Percentiles rank a stretch among this genome's conserved stretches.
phyloP scores from a whole-genome alignment of 2,329 filamentous ascomycete genomes.

The Aspergillus brasiliensis region DNA sequence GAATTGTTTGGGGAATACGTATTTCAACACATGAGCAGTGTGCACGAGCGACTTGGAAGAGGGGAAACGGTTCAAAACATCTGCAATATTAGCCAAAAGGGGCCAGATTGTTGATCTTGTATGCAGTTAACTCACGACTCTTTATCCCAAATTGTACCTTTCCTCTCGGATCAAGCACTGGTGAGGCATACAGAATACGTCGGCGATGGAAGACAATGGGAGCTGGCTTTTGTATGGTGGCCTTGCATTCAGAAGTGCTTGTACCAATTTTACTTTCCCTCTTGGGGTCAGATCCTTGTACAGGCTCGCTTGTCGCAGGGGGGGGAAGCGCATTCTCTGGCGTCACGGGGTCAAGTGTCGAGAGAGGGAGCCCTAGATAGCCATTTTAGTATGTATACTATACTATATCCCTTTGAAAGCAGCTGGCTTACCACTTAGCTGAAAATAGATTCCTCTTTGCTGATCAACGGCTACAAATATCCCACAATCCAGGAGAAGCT shows the following conservation, averaged over 20 bases:
- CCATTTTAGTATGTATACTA: neutral
- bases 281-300: neutral
- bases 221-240: slow-evolving; percentile 34
- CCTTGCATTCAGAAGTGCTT: slow-evolving; percentile 10
- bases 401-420: neutral
- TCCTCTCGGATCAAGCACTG: slow-evolving; percentile 69
- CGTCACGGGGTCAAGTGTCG: slow-evolving; percentile 29
- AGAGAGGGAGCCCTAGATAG: slow-evolving; percentile 35
- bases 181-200: slow-evolving; percentile 82
- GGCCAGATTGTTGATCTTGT: neutral
- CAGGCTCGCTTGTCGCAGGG: neutral
- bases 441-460: slow-evolving; percentile 68
- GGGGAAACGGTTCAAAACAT: slow-evolving; percentile 75
- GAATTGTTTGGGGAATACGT: slow-evolving; percentile 92
- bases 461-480: slow-evolving; percentile 68
- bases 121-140: slow-evolving; percentile 56
- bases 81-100: slow-evolving; percentile 46
- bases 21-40: slow-evolving; percentile 77
- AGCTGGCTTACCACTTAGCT: slow-evolving; percentile 68
- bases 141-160: slow-evolving; percentile 72
- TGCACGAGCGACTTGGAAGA: slow-evolving; percentile 48
- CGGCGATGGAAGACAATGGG: slow-evolving; percentile 76
- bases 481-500: slow-evolving; percentile 74
- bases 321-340: neutral
- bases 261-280: slow-evolving; percentile 1